Evolutionary conservation across 148 eudicot species (phyloP), one percentile per base, ranked within the genome.

Genomic region (Fagopyrum homotropicum): DNA sequence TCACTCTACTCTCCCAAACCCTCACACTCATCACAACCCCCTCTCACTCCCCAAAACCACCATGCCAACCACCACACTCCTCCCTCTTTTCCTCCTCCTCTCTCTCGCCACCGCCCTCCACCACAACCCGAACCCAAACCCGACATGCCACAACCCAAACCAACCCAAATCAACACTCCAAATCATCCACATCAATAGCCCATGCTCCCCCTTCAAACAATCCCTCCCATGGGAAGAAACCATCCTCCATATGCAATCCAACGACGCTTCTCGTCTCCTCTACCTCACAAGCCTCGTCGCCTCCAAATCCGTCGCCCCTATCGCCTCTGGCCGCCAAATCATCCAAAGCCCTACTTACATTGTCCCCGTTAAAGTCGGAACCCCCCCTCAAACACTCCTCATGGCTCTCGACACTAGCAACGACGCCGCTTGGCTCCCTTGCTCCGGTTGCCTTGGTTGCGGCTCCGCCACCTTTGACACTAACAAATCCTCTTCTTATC

Each of bases 341-440:
- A 63, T 89, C 11, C 97, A 91, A 80, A 91, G 81, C 83, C 91
- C 98, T 0, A 88, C 89, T 2, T 93, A 93, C 77, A 75, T 93
- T 26, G 98, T 93, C 4, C 75, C 85, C 79, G 98, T 83, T 5
- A 86, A 84, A 60, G 84, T 93, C 26, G 98, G 98, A 17, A 89
- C 94, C 0, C 98, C 97, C 5, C 75, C 88, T 2, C 98, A 93
- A 73, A 83, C 81, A 0, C 70, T 93, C 56, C 77, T 91, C 11
- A 86, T 93, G 93, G 98, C 97, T 15, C 46, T 93, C 64, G 98
- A 93, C 80, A 91, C 90, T 2, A 89, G 91, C 80, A 93, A 81
- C 79, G 98, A 93, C 69, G 87, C 85, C 45, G 92, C 97, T 9
- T 93, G 92, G 93, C 77, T 93, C 49, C 98, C 98, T 0, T 93